Conservation (phyloP, 208 protist species). For the Crithidia bombi region DNA sequence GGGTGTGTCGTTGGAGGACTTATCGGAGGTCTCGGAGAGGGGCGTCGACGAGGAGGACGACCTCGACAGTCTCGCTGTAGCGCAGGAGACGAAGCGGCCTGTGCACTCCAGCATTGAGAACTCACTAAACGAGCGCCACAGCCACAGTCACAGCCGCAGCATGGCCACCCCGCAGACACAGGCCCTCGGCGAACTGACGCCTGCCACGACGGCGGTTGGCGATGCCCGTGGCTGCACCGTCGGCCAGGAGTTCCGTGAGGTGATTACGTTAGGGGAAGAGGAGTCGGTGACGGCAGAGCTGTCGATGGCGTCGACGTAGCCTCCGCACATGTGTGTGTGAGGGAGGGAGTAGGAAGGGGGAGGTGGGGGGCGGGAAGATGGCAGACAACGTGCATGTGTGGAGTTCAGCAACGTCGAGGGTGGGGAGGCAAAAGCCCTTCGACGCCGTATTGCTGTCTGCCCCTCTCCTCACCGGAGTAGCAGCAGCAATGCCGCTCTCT, state of each 20-base stretch:
- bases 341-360: not conserved
- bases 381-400: too few species aligned
- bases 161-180: constrained; percentile 8
- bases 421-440: too few species aligned
- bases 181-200: not conserved
- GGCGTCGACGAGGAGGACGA: constrained; percentile 10
- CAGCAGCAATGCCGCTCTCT: too few species aligned
- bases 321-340: not conserved
- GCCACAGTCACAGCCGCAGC: not conserved
- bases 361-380: not conserved
- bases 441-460: too few species aligned
- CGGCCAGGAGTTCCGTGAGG: constrained; percentile 28
- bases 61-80: constrained; percentile 6
- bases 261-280: constrained; percentile 7
- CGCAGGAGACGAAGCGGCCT: not conserved
- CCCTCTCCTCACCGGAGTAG: too few species aligned
- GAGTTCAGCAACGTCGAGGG: too few species aligned
- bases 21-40: constrained; percentile 24
- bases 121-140: not conserved
- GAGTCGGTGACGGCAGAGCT: not conserved
- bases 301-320: not conserved
- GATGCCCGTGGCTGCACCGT: constrained; percentile 8
- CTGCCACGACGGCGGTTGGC: not conserved
- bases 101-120: not conserved
- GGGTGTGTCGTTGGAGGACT: constrained; percentile 62